phyloP scores from a whole-genome alignment of 176 grass and related monocot species.

The Cenchrus fungigraminus region DNA sequence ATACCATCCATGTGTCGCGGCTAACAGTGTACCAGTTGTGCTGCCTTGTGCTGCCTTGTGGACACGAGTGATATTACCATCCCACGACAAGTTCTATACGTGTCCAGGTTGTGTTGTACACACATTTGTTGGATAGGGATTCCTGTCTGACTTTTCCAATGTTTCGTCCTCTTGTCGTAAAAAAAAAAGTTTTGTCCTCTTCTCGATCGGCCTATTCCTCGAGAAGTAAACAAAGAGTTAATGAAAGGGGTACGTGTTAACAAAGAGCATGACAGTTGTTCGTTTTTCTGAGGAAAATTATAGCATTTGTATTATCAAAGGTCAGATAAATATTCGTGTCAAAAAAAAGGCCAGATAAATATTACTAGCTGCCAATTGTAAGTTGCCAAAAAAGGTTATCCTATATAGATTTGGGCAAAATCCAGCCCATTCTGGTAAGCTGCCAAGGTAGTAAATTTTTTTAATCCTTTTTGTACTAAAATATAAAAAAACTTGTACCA shows the following conservation, averaged over 20 bases:
- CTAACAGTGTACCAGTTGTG: slow-evolving; percentile 7
- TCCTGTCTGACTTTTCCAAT: neutral
- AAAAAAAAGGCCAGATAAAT: too few species aligned
- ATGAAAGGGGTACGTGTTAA: neutral
- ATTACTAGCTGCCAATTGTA: too few species aligned
- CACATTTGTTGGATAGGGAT: neutral
- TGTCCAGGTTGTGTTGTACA: neutral
- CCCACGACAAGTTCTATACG: neutral
- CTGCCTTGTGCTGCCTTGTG: neutral
- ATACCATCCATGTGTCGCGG: neutral
- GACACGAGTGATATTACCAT: neutral
- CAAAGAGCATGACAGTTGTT: neutral
- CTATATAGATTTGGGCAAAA: too few species aligned
- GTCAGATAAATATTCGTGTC: too few species aligned
- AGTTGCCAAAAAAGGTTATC: too few species aligned
- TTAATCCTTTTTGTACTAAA: too few species aligned
- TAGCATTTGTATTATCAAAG: too few species aligned
- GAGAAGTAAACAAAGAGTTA: neutral
- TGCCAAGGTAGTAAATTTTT: too few species aligned
- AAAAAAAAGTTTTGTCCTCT: neutral
- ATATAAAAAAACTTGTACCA: too few species aligned
- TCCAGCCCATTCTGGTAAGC: too few species aligned
- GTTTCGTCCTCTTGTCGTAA: too few species aligned
- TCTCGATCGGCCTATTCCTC: neutral
- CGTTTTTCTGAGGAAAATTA: too few species aligned